Base-by-base conservation (phyloP, 495 filamentous ascomycete species). In the Daldinia concentrica region DNA sequence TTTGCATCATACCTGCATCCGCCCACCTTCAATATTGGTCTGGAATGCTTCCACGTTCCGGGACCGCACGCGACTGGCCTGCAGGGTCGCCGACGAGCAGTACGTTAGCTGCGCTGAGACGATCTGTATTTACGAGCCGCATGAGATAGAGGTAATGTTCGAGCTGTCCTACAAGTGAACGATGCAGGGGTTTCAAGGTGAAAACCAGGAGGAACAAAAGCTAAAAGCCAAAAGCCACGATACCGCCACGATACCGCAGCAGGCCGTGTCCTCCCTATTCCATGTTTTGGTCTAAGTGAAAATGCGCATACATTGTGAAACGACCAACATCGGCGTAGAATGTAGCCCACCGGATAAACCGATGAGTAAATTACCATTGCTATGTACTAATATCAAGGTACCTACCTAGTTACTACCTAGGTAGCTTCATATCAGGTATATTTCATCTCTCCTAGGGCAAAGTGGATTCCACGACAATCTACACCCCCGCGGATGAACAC, bases 1-100 rank as follows among this genome's bases (percentile, higher is more conserved):
- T 73, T 73, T 69, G 65, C 65, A 73, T 69, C 52, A 73, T 69
- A 66, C 66, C 61, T 73, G 66, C 62, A 63, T 37, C 34, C 36
- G 48, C 17, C 66, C 65, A 55, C 60, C 22, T 50, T 58, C 52
- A 55, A 62, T 58, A 51, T 69, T 27, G 37, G 50, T 4, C 70
- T 72, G 48, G 57, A 50, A 63, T 26, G 51, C 52, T 66, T 45
- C 62, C 71, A 73, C 58, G 26, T 66, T 50, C 58, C 48, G 62
- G 71, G 71, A 66, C 37, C 27, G 34, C 61, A 62, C 41, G 57
- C 62, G 30, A 69, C 57, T 58, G 24, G 52, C 58, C 62, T 63
- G 62, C 66, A 68, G 52, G 57, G 37, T 51, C 50, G 61, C 56
- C 64, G 57, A 54, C 58, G 60, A 72, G 58, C 56, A 61, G 39